Evolutionary conservation across 306 rosid genomes (phyloP), one percentile per base, ranked within the genome.

Genomic region (Dalbergia oliveri): DNA sequence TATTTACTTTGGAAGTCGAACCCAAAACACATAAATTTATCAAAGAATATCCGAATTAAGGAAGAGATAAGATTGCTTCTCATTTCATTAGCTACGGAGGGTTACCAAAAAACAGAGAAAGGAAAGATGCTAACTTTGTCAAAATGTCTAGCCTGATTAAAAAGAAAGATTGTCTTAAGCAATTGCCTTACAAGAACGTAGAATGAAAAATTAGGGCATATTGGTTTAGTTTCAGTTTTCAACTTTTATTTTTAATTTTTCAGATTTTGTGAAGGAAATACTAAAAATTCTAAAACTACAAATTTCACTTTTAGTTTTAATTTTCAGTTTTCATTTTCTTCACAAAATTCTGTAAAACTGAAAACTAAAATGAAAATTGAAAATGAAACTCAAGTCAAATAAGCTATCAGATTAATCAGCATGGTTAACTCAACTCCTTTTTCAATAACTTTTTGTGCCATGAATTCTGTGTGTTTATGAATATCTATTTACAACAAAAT

Each of bases 21-120:
- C 11, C 49, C 49, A 43, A 43, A 43, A 43, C 49, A 43, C 49
- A 43, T 67, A 23, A 45, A 56, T 23, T 77, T 21, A 41, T 58
- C 19, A 66, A 76, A 39, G 65, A 78, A 41, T 66, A 78, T 78
- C 49, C 19, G 59, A 67, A 39, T 21, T 67, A 57, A 68, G 37
- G 26, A 57, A 69, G 59, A 34, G 21, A 69, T n/a, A 49, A 44
- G 67, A 76, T 51, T 65, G 19, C 64, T 76, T 51, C 26, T 34
- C 41, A 26, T 26, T 57, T 58, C 31, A 74, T 43, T 59, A 19
- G 15, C 41, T 13, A 43, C 2, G 26, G 26, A 47, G 71, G 49
- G 16, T 45, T 62, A 33, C 60, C 62, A 26, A 45, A 62, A 5
- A 44, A 45, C 45, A 50, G 64, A 64, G 9, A 75, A 66, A 54